Evolutionary conservation across 2,329 filamentous ascomycete genomes (phyloP), one percentile per base, ranked within the genome.

Genomic region (Xylariaceae sp.): DNA sequence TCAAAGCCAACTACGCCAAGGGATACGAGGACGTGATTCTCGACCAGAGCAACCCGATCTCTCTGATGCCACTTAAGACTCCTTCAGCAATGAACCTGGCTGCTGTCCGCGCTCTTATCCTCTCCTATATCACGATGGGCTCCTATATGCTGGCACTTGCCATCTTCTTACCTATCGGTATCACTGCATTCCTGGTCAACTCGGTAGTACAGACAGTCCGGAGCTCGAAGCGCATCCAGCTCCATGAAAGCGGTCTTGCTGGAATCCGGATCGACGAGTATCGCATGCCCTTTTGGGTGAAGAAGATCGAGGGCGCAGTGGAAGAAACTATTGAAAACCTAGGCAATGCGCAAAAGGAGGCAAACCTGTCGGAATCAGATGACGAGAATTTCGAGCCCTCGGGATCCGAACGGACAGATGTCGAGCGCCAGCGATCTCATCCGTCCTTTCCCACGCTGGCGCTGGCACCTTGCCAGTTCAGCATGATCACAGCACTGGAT

Each of bases 401-500:
- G 5, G 72, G 72, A 37, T 69, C 71, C 5, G 72, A 77, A 59
- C 77, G 80, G 52, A 69, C 76, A 30, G 72, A 71, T 10, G 64
- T 77, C 15, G 74, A 82, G 58, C 73, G 72, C 37, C 74, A 66
- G 58, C 74, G 67, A 62, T 72, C 72, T 57, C 61, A 72, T 67
- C 53, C 74, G 67, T 49, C 80, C 3, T 82, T 83, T 64, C 89
- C 89, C 0, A 91, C 86, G 0, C 79, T 97, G 56, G 92, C 92
- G 0, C 76, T 97, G 56, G 87, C 89, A 0, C 80, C 86, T 3
- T 83, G 86, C 52, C 93, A 97, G 74, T 96, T 96, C 71, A 80
- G 83, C 53, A 96, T 96, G 84, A 89, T 96, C 62, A 81, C 88
- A 35, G 83, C 85, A 8, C 77, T 97, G 53, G 86, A 97, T 67